Evolutionary conservation across 2,329 filamentous ascomycete species (phyloP), one percentile per base, ranked within the genome.

Genomic region (Aspergillus fructus): DNA sequence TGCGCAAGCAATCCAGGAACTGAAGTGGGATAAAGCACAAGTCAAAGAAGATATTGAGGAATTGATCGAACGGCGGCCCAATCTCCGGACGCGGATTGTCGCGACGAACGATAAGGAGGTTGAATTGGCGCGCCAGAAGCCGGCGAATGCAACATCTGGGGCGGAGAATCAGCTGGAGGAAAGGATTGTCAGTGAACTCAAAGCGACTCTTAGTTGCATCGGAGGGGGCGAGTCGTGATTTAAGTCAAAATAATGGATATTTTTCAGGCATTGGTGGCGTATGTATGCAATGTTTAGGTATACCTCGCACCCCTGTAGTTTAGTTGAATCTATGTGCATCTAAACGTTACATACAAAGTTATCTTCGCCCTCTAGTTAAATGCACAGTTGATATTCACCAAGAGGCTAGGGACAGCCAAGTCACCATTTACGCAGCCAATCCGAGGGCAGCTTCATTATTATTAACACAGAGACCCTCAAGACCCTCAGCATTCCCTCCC

Each of bases 21-120:
- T 97, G 6, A 81, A 85, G 52, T 96, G 91, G 87, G 91, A 97
- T 68, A 81, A 84, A 12, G 80, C 82, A 0, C 80, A 81, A 2
- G 83, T 96, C 47, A 83, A 89, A 62, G 93, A 96, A 70, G 91
- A 94, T 66, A 85, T 96, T 5, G 91, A 96, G 64, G 90, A 89
- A 63, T 91, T 91, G 82, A 77, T 97, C 37, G 82, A 85, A 27
- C 87, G 87, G 53, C 83, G 86, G 57, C 85, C 85, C 63, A 78
- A 88, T 54, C 77, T 97, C 55, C 83, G 88, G 52, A 87, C 91
- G 62, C 82, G 89, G 27, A 83, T 96, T 48, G 79, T 93, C 50
- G 86, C 92, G 0, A 81, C 89, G 19, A 90, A 85, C 27, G 83
- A 88, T 66, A 84, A 88, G 60, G 92, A 96, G 74, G 79, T 83